Evolutionary conservation across 2,329 filamentous ascomycete species (phyloP), one percentile per base, ranked within the genome.

Genomic region (Colletotrichum sp.): DNA sequence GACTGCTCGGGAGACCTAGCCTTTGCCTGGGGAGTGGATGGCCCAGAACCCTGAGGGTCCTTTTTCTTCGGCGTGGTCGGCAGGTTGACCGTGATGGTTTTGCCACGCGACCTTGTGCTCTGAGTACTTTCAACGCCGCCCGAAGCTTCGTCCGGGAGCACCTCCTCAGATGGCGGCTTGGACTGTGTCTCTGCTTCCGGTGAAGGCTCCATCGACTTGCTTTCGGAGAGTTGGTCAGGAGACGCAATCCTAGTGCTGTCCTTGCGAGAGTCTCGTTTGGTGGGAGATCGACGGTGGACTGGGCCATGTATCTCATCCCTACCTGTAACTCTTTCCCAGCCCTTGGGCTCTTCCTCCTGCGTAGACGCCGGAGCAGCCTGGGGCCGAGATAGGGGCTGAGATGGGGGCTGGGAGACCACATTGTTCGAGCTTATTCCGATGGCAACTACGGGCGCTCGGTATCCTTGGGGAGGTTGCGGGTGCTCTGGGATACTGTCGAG

Each of bases 131-230:
- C 10, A 9, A 24, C 5, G 21, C 18, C 18, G 15, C n/a, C 48
- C n/a, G 38, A 43, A 48, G 70, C 21, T 26, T 77, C 77, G 52
- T 76, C 74, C 7, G 69, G 61, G 34, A 82, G 32, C 1, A 74
- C 76, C 60, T 83, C 81, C 55, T 84, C 83, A 2, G 78, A 78
- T 3, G 80, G 78, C 10, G 80, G 80, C 71, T 84, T 84, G 8
- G 80, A 81, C 66, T 82, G 82, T 8, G 65, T 56, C 21, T 76
- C 70, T 8, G 71, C 64, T 34, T 71, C 62, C 3, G 30, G 30
- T 13, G 72, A 67, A n/a, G 32, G 21, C 26, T 43, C 36, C 16
- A 64, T 32, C 13, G 26, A n/a, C 26, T 61, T 34, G 30, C 34
- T 8, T 28, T 26, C 32, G 24, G 55, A 30, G 43, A 26, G 15